Base-by-base conservation (phyloP, 768 basidiomycete genomes). In the Russula olivacea region DNA sequence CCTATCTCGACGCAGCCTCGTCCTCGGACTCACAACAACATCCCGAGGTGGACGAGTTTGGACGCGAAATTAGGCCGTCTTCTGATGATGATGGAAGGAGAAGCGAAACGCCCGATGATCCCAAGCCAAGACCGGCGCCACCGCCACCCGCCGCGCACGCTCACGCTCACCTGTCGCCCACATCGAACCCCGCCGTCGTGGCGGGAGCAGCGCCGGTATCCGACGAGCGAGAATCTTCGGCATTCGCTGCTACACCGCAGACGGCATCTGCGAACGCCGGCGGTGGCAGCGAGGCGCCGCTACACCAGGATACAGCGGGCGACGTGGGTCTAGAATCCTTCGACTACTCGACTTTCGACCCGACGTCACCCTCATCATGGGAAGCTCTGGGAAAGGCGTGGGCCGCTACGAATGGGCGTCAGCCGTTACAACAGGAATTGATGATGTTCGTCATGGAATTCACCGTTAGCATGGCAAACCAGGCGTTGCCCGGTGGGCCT, bases 21-120 rank as follows among this genome's bases (percentile, higher is more conserved):
- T 56, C 68, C 23, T 52, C 71, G 45, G 59, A 34, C 36, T 56
- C 52, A 40, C 71, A 71, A 43, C 71, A 71, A 41, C 71, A 71
- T 58, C 67, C 72, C n/a, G 84, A 76, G 61, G 90, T 85, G 74
- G 90, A 93, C 80, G 90, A 93, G 74, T 93, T 93, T 74, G 90
- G 91, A 68, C 85, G 91, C 69, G 89, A 92, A 72, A 80, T 91
- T 70, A 81, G 90, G 69, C 76, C 81, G 40, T 74, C 76, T 47
- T 84, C 88, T 43, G 77, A 81, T 63, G 63, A 68, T 36, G 62
- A 58, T 36, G 50, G 21, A 43, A 43, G 40, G 45, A 56, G 38
- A 40, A 40, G 45, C 28, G 43, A 58, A 48, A 57, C 58, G 15
- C 49, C 54, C 25, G 54, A 55, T 51, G 61, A 66, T 36, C 41